A percentile compares a stretch with the other conserved stretches of the same genome.
Evolutionary conservation across 2,329 filamentous ascomycete species (phyloP).

Genomic region (Colletotrichum sidae): DNA sequence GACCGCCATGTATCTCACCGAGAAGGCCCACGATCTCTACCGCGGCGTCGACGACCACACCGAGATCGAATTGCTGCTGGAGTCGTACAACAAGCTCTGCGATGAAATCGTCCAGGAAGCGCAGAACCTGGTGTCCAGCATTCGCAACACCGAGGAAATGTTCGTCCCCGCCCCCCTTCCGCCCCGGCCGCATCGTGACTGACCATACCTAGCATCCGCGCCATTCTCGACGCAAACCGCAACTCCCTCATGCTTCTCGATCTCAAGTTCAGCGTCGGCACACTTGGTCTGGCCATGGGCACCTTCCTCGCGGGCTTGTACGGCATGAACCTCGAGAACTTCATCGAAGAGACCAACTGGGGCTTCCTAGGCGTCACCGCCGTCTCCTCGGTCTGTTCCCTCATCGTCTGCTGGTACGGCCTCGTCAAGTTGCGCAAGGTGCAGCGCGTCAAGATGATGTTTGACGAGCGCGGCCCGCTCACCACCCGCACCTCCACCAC

Average conservation of each 20-base stretch:
- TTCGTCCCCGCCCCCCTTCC: constrained; percentile 58
- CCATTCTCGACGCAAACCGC: constrained; percentile 96
- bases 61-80: constrained; percentile 95
- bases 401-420: constrained; percentile 85
- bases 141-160: constrained; percentile 99
- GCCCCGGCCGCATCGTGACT: constrained; percentile 41
- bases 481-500: constrained; percentile 36
- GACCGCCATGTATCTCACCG: constrained; percentile 93
- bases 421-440: constrained; percentile 86
- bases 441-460: constrained; percentile 87
- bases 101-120: constrained; percentile 98
- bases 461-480: constrained; percentile 53
- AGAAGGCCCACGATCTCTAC: constrained; percentile 80
- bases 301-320: constrained; percentile 99
- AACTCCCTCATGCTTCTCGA: constrained; percentile 98
- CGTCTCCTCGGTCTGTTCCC: constrained; percentile 77
- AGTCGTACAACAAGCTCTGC: constrained; percentile 97
- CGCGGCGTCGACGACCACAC: constrained; percentile 89
- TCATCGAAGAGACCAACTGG: constrained; percentile 92
- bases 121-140: constrained; percentile 91
- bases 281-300: constrained; percentile 91
- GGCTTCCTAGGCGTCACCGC: constrained; percentile 84
- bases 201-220: constrained; percentile 76
- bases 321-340: constrained; percentile 99
- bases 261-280: constrained; percentile 95